Conservation (phyloP, 2,329 filamentous ascomycete genomes). For the Penicillium frequentans region DNA sequence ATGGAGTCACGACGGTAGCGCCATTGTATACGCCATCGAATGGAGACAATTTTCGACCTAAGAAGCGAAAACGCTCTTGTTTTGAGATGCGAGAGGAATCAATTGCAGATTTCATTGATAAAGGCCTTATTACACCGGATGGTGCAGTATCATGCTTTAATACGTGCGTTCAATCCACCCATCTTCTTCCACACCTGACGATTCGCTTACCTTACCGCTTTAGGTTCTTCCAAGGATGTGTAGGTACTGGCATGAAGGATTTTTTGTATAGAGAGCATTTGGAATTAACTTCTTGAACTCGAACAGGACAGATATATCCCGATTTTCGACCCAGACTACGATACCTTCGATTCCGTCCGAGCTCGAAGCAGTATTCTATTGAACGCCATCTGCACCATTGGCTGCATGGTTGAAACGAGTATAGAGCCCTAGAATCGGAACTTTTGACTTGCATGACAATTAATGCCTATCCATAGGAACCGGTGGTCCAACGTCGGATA, state of each 20-base stretch:
- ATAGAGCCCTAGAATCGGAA: background rate
- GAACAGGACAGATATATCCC: slow-evolving; percentile 50
- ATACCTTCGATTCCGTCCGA: slow-evolving; percentile 49
- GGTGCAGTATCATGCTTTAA: slow-evolving; percentile 35
- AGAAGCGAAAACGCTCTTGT: slow-evolving; percentile 31
- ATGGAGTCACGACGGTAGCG: slow-evolving; percentile 2
- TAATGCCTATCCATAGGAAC: slow-evolving; percentile 16
- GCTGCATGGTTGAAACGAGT: slow-evolving; percentile 46
- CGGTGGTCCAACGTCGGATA: slow-evolving; percentile 38
- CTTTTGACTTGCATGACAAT: background rate
- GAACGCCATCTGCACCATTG: slow-evolving; percentile 54
- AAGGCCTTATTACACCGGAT: slow-evolving; percentile 35
- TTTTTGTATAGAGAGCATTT: rapidly evolving
- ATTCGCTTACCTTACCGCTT: background rate
- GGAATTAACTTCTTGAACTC: background rate
- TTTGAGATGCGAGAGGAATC: slow-evolving; percentile 36
- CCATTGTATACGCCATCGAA: slow-evolving; percentile 3
- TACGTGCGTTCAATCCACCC: slow-evolving; percentile 20
- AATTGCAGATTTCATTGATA: slow-evolving; percentile 36
- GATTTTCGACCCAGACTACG: slow-evolving; percentile 47
- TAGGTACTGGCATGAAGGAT: slow-evolving; percentile 14
- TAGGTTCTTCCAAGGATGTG: slow-evolving; percentile 41
- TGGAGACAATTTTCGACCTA: slow-evolving; percentile 2
- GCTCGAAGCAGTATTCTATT: slow-evolving; percentile 52
- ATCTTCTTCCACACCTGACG: background rate